Evolutionary conservation across 163 green algal species (phyloP), one percentile per base, ranked within the genome.

Genomic region (Coccomyxa subellipsoidea): DNA sequence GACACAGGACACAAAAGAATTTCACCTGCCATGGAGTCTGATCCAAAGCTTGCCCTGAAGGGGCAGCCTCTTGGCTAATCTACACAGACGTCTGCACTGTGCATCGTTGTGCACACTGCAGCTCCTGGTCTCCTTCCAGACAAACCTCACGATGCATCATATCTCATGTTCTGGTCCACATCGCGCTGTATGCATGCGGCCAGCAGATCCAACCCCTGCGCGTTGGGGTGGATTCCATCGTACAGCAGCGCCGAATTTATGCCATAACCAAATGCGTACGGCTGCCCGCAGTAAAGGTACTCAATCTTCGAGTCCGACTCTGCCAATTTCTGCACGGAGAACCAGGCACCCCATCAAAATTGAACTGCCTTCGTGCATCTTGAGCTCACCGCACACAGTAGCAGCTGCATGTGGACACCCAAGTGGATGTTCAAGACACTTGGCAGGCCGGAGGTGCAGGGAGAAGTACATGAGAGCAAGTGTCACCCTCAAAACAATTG

Each of bases 171-270:
- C n/a, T 32, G 27, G 18, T 73, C 66, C n/a, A 73, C 66, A 73
- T 73, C 66, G 10, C 32, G 27, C 66, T 73, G 27, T 32, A 84
- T 35, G 84, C 84, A 88, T 10, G 77, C 0, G 10, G 81, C 81
- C 32, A 89, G 39, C 54, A 80, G 40, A 36, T 84, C 69, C 59
- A 87, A 76, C 31, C 79, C 82, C 25, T 70, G 40, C 0, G 76
- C 25, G 37, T 31, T 83, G 47, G 82, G 82, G 71, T 86, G 85
- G 39, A 89, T 40, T 0, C 37, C 79, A 70, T 89, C 84, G 7
- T 79, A 79, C 54, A 88, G 78, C 31, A 83, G 36, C 9, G 25
- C 47, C 27, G 66, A 34, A 23, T 73, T 73, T 8, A 73, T 73
- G 18, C 66, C 66, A 32, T 18, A 34, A 1, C n/a, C 66, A 36